Percentiles rank a stretch among this genome's conserved stretches.
Conservation (phyloP, 768 basidiomycete genomes). For the Cystobasidium onofrii region DNA sequence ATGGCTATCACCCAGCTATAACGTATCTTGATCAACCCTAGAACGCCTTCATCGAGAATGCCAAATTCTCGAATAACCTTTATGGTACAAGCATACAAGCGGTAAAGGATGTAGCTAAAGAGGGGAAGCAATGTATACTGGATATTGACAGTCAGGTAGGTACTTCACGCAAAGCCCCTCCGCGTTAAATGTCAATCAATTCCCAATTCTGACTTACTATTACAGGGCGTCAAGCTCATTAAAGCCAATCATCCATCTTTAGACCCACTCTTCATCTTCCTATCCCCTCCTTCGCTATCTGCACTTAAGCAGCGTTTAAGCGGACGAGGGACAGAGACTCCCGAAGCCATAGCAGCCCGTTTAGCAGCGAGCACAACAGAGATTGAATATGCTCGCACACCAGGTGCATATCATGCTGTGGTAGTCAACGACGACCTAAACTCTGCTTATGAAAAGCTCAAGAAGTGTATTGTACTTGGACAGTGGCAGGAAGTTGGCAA, state of each 20-base stretch:
- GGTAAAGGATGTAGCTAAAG: slow-evolving; percentile 57
- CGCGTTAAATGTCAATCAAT: not conserved
- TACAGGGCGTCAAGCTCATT: slow-evolving; percentile 81
- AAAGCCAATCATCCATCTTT: slow-evolving; percentile 61
- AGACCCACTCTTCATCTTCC: slow-evolving; percentile 80
- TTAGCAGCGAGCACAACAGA: slow-evolving; percentile 70
- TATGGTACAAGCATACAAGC: slow-evolving; percentile 86
- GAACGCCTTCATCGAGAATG: slow-evolving; percentile 83
- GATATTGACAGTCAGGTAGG: slow-evolving; percentile 92
- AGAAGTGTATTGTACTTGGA: slow-evolving; percentile 38
- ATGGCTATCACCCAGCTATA: not conserved
- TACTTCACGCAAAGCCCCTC: slow-evolving; percentile 25
- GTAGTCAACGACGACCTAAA: slow-evolving; percentile 87
- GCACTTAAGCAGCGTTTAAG: slow-evolving; percentile 62
- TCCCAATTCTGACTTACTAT: not conserved
- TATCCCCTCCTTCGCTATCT: slow-evolving; percentile 76
- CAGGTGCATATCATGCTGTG: slow-evolving; percentile 66
- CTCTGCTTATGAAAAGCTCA: slow-evolving; percentile 68
- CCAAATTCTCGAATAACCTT: slow-evolving; percentile 81
- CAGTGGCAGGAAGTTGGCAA: slow-evolving; percentile 5
- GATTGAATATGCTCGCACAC: slow-evolving; percentile 71
- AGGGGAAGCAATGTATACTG: slow-evolving; percentile 74
- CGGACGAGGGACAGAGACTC: slow-evolving; percentile 74
- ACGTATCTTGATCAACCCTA: not conserved
- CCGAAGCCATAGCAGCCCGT: slow-evolving; percentile 62